These are phyloP conservation scores for Talaromyces adpressus DNA, from an alignment of 495 filamentous ascomycete species.

Conservation along the genomic window DNA sequence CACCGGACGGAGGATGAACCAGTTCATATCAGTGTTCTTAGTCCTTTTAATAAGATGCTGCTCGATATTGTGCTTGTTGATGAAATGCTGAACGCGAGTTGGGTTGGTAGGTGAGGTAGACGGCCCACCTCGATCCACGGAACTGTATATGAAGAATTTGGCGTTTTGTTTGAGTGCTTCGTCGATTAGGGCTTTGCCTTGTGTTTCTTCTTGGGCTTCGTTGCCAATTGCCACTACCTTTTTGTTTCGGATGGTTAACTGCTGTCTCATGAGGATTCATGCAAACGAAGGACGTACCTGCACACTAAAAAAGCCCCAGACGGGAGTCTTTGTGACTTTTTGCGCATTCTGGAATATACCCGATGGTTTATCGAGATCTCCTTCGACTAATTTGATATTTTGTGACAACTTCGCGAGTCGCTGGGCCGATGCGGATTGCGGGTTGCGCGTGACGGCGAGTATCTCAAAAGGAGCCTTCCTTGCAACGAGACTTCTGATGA, in stretches of 20 bases:
- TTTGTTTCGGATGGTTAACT: constrained; percentile 25
- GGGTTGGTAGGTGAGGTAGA: constrained; percentile 42
- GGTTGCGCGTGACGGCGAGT: constrained; percentile 62
- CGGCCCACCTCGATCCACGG: constrained; percentile 61
- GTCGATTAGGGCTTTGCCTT: constrained; percentile 59
- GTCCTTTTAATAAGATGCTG: constrained; percentile 44
- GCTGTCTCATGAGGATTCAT: constrained; percentile 21
- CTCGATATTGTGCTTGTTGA: constrained; percentile 59
- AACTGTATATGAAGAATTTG: constrained; percentile 57
- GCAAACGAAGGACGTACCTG: constrained; percentile 27
- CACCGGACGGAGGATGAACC: constrained; percentile 56
- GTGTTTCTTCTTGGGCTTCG: constrained; percentile 44
- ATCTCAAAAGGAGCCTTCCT: constrained; percentile 46
- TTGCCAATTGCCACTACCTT: constrained; percentile 32
- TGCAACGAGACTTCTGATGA: constrained; percentile 50
- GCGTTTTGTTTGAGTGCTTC: constrained; percentile 49
- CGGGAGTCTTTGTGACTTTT: constrained; percentile 27
- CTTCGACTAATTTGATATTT: constrained; percentile 49
- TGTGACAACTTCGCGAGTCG: constrained; percentile 36
- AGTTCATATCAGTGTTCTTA: constrained; percentile 40
- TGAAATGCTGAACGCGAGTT: constrained; percentile 57
- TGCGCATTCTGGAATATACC: constrained; percentile 46
- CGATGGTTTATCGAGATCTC: constrained; percentile 44
- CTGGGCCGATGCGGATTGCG: constrained; percentile 44
- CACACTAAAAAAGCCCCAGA: constrained; percentile 48